Percentiles rank a stretch among this genome's conserved stretches.
Evolutionary conservation across 2,329 filamentous ascomycete species (phyloP).

Genomic region (Microcyclospora pomicola): DNA sequence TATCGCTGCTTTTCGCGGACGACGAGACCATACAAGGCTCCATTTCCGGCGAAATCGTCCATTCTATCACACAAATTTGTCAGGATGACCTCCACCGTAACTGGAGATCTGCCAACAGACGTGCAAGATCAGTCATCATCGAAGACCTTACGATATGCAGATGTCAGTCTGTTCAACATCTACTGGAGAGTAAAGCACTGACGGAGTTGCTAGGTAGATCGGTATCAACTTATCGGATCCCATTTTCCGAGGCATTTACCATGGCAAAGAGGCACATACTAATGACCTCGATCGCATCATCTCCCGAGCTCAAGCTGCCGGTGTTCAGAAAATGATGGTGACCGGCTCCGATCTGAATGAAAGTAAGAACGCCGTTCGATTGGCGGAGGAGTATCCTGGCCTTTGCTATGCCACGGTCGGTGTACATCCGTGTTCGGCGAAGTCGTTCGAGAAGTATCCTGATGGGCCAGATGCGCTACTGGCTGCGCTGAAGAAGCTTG

Average conservation of each 20-base stretch:
- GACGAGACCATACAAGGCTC: neutral
- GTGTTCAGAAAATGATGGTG: conserved; percentile 80
- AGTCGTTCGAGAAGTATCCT: conserved; percentile 55
- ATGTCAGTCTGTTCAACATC: conserved; percentile 25
- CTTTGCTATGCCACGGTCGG: conserved; percentile 82
- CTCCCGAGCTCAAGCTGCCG: conserved; percentile 60
- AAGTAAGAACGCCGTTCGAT: conserved; percentile 57
- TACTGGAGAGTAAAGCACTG: conserved; percentile 1
- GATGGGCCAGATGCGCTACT: conserved; percentile 44
- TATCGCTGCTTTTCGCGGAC: neutral
- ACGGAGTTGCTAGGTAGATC: conserved; percentile 37
- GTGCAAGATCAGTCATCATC: neutral
- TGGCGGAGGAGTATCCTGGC: conserved; percentile 61
- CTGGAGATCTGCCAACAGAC: neutral
- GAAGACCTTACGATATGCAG: conserved; percentile 26
- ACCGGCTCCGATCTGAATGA: conserved; percentile 80
- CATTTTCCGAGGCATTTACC: conserved; percentile 73
- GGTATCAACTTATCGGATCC: conserved; percentile 94
- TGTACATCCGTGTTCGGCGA: conserved; percentile 81
- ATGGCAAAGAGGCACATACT: conserved; percentile 62
- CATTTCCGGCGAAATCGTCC: neutral
- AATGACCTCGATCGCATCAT: conserved; percentile 65
- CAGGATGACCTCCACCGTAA: neutral
- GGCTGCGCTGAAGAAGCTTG: conserved; percentile 47
- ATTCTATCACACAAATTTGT: neutral